Evolutionary conservation across 768 basidiomycete genomes (phyloP), one percentile per base, ranked within the genome.

Genomic region (Phaeolepiota aurea): DNA sequence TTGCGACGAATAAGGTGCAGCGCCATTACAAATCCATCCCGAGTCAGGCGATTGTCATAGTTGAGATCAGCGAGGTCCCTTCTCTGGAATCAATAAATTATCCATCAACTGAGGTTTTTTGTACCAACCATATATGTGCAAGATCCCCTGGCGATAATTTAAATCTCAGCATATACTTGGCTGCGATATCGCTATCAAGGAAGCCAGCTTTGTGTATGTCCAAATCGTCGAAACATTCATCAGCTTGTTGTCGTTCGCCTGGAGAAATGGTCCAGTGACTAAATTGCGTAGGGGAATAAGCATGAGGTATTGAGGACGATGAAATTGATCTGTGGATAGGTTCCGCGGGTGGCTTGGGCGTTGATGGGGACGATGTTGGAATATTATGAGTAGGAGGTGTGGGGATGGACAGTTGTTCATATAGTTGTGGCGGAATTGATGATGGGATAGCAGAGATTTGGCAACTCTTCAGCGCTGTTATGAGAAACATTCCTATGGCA

Each of bases 401-500:
- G 32, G 34, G 37, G 10, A 37, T 50, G 5, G 42, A 39, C 19
- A 69, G 55, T 33, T 57, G 54, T 14, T 62, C 52, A 20, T 52
- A 57, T 1, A 67, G 44, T 16, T 59, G 44, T 20, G 44, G 44
- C 3, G 66, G 63, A 21, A 64, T 56, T 5, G 54, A 48, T 2
- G 48, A 20, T 1, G 65, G 68, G 4, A 69, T 49, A 1, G 50
- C 44, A 16, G 49, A 47, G 1, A 68, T 54, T 22, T 55, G 53
- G 38, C 63, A 65, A 3, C 56, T 53, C 48, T 58, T 57, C 12
- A 63, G 42, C n/a, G 57, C 57, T 25, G 64, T 56, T 30, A 86
- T 76, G 42, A 83, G 71, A 54, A 77, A 78, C 74, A 82, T 77
- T 25, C 76, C 83, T 44, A 87, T 62, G 23, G 76, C 73, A 54